Base-by-base conservation (phyloP, 140 eudicot species). In the Anethum foeniculum region DNA sequence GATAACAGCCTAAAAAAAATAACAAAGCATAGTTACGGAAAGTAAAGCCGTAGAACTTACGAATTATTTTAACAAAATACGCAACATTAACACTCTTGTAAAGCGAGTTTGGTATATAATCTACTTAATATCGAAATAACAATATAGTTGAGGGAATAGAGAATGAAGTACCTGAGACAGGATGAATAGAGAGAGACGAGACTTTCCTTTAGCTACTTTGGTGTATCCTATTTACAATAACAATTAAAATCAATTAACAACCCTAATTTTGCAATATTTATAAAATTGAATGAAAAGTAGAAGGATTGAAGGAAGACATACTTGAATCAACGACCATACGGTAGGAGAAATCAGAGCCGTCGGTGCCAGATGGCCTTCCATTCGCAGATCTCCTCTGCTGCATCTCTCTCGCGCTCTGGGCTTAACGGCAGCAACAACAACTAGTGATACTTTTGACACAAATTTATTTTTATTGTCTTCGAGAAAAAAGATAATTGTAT, bases 291-390 rank as follows among this genome's bases (percentile, higher is more conserved):
- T 5, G 3, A 6, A 60, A 6, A 60, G n/a, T 0, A 64, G 6
- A 78, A 16, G 7, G 58, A 44, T 71, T n/a, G 15, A 74, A 64
- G 27, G 77, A 34, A 11, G 39, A 2, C 84, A 18, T 89, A 91
- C 92, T 82, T 79, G 89, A 88, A 74, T 92, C 98, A 34, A 94
- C 96, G 80, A 94, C 95, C 97, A 90, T 94, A 80, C 97, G 85
- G 81, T 85, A 92, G 32, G 94, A 92, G 82, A 89, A 94, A 88
- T 92, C 97, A 39, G 97, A 94, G 51, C 98, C 98, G 75, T 94
- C 98, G 34, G 98, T 94, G 80, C 97, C 98, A 9, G 91, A 81
- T 73, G 98, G 97, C 80, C 97, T 86, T 49, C 97, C 91, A 58
- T 69, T 82, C 10, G 68, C 88, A 52, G 88, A 23, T 72, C 83